These are phyloP conservation scores for Hypericum perforatum DNA, from an alignment of 345 rosid species.

Conservation along the genomic window DNA sequence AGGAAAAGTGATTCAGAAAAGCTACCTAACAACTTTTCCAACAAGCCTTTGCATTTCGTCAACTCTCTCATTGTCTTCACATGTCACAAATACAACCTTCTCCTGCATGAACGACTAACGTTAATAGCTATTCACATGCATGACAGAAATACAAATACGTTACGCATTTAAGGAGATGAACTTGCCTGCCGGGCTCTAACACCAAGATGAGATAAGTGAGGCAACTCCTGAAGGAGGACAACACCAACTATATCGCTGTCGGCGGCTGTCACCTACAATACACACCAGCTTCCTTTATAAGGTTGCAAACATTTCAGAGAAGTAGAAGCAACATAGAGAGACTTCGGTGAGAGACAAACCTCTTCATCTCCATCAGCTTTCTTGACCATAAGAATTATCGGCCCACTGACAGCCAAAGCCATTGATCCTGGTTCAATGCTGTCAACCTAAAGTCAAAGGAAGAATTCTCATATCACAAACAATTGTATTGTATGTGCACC, in stretches of 20 bases:
- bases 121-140: conserved; percentile 8
- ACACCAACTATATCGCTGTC: conserved; percentile 69
- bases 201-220: conserved; percentile 99
- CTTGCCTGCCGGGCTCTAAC: conserved; percentile 94
- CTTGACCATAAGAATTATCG: conserved; percentile 70
- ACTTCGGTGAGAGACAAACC: conserved; percentile 30
- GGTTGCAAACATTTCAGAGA: neutral
- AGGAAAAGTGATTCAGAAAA: neutral
- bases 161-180: conserved; percentile 11
- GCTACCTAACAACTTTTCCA: conserved; percentile 71
- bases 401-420: conserved; percentile 54
- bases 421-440: conserved; percentile 73
- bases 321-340: neutral
- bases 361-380: conserved; percentile 99
- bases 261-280: conserved; percentile 70
- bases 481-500: too few relatives aligned
- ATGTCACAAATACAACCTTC: conserved; percentile 83
- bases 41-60: conserved; percentile 43
- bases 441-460: conserved; percentile 44
- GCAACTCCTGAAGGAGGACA: conserved; percentile 85
- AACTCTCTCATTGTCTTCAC: conserved; percentile 81
- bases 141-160: neutral
- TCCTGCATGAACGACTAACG: conserved; percentile 44
- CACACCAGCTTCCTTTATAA: neutral
- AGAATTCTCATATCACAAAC: too few relatives aligned